phyloP scores from a whole-genome alignment of 2,329 filamentous ascomycete genomes.

The Apiospora kogelbergensis region DNA sequence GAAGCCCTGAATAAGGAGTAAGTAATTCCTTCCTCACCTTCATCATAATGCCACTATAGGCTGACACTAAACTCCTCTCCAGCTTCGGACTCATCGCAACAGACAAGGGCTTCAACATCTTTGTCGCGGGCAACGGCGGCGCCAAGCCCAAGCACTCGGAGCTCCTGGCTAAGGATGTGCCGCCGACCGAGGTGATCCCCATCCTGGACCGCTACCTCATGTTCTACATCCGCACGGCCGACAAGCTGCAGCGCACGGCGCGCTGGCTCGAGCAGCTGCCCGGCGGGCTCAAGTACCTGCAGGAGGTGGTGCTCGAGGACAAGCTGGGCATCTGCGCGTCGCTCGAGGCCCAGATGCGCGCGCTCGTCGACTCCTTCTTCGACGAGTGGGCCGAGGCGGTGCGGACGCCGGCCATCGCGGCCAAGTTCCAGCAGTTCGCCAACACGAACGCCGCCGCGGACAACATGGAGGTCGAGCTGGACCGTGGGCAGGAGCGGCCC shows the following conservation, averaged over 20 bases:
- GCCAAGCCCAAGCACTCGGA: slow-evolving; percentile 82
- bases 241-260: slow-evolving; percentile 85
- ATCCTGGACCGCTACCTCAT: slow-evolving; percentile 87
- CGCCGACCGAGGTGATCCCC: slow-evolving; percentile 76
- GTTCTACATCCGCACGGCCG: slow-evolving; percentile 91
- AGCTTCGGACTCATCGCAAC: slow-evolving; percentile 89
- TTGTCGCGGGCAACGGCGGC: slow-evolving; percentile 85
- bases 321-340: slow-evolving; percentile 82
- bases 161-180: slow-evolving; percentile 81
- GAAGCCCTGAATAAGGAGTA: slow-evolving; percentile 92
- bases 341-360: slow-evolving; percentile 84
- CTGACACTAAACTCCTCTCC: not conserved
- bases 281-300: slow-evolving; percentile 80
- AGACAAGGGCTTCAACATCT: slow-evolving; percentile 92
- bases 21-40: slow-evolving; percentile 27
- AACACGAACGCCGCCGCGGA: slow-evolving; percentile 75
- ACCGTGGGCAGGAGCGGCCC: slow-evolving; percentile 72
- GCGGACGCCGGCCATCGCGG: slow-evolving; percentile 63
- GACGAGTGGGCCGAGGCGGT: slow-evolving; percentile 90
- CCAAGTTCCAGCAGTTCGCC: slow-evolving; percentile 78
- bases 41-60: not conserved
- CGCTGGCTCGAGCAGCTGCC: slow-evolving; percentile 84
- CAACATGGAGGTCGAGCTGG: slow-evolving; percentile 67
- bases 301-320: slow-evolving; percentile 80
- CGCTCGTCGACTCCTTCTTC: slow-evolving; percentile 80